A percentile compares a stretch with the other conserved stretches of the same genome.
phyloP scores from a whole-genome alignment of 2,329 filamentous ascomycete genomes.

The Aspergillus fructus region DNA sequence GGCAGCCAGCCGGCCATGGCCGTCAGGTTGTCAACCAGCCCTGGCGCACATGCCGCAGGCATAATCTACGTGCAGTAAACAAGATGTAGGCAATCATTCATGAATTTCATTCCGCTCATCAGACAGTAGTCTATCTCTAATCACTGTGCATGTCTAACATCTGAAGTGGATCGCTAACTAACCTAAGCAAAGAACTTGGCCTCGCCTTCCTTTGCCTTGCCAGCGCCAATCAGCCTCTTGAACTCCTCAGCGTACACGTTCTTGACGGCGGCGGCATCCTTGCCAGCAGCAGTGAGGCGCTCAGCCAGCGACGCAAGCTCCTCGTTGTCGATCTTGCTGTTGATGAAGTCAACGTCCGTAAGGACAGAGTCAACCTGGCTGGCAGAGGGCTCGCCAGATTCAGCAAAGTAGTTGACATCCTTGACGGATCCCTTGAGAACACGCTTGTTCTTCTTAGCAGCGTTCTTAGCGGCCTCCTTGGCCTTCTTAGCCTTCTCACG shows the following conservation, averaged over 20 bases:
- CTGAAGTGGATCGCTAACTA: not conserved
- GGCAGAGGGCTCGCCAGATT: conserved; percentile 67
- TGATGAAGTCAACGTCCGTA: conserved; percentile 80
- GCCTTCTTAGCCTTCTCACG: conserved; percentile 88
- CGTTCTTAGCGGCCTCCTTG: conserved; percentile 98
- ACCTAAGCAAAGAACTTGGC: conserved; percentile 56
- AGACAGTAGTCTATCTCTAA: conserved; percentile 7
- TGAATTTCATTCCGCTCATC: conserved; percentile 2
- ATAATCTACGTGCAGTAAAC: too few relatives aligned
- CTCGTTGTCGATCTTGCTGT: conserved; percentile 84
- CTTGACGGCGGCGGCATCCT: conserved; percentile 83
- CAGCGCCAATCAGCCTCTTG: conserved; percentile 72
- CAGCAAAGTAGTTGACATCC: conserved; percentile 93
- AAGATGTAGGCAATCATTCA: not conserved
- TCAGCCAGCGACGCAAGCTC: conserved; percentile 81
- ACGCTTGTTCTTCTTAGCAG: conserved; percentile 99
- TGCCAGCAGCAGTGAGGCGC: conserved; percentile 75
- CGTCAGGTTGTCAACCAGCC: too few relatives aligned
- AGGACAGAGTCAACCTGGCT: conserved; percentile 79
- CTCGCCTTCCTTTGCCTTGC: conserved; percentile 84
- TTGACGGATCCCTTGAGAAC: conserved; percentile 91
- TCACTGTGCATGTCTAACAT: conserved; percentile 1
- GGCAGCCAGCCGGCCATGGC: too few relatives aligned
- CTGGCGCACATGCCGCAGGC: too few relatives aligned
- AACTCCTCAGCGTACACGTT: conserved; percentile 75